phyloP scores from a whole-genome alignment of 2,329 filamentous ascomycete genomes.

The Ophiostoma piceae region DNA sequence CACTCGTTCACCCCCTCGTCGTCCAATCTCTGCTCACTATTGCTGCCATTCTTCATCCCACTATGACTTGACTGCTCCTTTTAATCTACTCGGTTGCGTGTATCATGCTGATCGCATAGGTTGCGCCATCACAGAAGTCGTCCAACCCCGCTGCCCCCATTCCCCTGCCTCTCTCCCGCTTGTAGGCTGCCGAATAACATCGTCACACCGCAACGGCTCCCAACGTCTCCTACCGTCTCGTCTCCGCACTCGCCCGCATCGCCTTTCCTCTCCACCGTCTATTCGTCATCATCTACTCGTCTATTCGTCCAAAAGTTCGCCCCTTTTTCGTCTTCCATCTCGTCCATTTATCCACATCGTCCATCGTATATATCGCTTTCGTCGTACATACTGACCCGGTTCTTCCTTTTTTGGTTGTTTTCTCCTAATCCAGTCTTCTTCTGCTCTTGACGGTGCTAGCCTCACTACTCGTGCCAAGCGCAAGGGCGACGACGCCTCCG shows the following conservation, averaged over 20 bases:
- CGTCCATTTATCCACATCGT: background rate
- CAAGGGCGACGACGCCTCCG: constrained; percentile 2
- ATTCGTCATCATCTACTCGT: background rate
- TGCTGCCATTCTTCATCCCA: no score
- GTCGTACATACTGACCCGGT: constrained; percentile 3
- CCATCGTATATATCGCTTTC: constrained; percentile 1
- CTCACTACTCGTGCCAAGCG: constrained; percentile 12
- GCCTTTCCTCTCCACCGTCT: background rate
- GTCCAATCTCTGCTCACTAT: background rate
- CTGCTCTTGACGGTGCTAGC: constrained; percentile 10
- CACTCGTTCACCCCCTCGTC: background rate
- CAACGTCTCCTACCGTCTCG: background rate
- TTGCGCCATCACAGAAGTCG: constrained; percentile 13
- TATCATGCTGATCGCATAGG: constrained; percentile 12
- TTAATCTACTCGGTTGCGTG: background rate
- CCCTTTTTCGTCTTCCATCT: background rate
- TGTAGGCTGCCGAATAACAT: constrained; percentile 1
- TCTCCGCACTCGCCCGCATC: constrained; percentile 5
- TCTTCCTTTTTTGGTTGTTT: constrained; percentile 8
- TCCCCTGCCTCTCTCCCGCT: constrained; percentile 7
- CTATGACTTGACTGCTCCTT: constrained; percentile 5
- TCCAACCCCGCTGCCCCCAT: constrained; percentile 8
- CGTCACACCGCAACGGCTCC: background rate
- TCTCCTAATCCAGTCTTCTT: background rate
- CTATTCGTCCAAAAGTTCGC: constrained; percentile 3